phyloP scores from a whole-genome alignment of 2,329 filamentous ascomycete species.

The Claviceps lovelessii region DNA sequence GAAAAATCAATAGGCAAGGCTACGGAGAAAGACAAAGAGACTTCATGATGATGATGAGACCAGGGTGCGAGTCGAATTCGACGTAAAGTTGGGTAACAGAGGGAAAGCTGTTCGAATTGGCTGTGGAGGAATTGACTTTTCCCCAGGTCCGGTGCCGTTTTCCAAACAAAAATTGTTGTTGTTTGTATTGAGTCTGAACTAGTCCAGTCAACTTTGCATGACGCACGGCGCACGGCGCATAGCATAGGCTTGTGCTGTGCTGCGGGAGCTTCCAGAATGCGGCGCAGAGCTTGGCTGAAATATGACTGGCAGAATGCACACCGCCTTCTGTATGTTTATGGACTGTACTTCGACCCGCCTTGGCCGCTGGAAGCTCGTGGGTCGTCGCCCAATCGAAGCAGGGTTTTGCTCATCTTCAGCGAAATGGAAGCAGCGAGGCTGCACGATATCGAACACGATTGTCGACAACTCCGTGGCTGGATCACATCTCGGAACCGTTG shows the following conservation, averaged over 20 bases:
- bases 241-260: neutral
- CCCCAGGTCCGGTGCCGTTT: too few species aligned
- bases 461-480: conserved; percentile 1
- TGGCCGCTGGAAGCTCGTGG: conserved; percentile 12
- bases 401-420: conserved; percentile 7
- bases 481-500: conserved; percentile 8
- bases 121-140: too few species aligned
- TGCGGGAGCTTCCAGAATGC: neutral
- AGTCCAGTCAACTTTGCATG: too few species aligned
- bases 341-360: conserved; percentile 14
- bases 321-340: conserved; percentile 14
- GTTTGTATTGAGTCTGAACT: neutral
- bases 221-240: too few species aligned
- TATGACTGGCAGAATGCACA: conserved; percentile 21
- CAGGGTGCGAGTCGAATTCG: neutral
- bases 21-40: neutral
- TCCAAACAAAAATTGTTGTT: too few species aligned
- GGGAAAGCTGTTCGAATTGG: neutral
- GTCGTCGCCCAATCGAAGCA: conserved; percentile 8
- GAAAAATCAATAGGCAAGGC: neutral
- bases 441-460: conserved; percentile 15
- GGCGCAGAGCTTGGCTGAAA: neutral
- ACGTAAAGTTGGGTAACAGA: neutral
- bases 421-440: conserved; percentile 18
- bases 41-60: neutral